These are phyloP conservation scores for Globisporangium emineosum DNA, from an alignment of 352 stramenopile genomes.

Conservation along the genomic window DNA sequence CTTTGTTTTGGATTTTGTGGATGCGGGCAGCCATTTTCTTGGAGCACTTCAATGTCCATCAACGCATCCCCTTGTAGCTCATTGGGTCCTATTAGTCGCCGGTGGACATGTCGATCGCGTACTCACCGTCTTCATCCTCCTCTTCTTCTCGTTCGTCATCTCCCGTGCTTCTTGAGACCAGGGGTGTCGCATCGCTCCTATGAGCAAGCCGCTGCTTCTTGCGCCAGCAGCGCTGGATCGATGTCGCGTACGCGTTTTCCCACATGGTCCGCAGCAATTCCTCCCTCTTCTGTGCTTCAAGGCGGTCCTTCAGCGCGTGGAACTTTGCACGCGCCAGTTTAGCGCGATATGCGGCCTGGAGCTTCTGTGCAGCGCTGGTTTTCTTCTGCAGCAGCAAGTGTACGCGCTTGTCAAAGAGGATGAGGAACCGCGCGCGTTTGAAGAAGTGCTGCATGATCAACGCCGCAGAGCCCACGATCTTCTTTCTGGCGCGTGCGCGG, in stretches of 20 bases:
- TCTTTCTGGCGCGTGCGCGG: slow-evolving; percentile 7
- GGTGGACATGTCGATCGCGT: slow-evolving; percentile 6
- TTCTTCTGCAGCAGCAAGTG: slow-evolving; percentile 24
- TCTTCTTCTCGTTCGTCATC: not conserved
- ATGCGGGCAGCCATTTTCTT: too few relatives aligned
- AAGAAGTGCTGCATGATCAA: slow-evolving; percentile 47
- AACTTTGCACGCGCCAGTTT: slow-evolving; percentile 53
- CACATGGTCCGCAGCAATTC: slow-evolving; percentile 60
- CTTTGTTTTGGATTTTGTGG: too few relatives aligned
- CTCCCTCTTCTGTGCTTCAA: slow-evolving; percentile 55
- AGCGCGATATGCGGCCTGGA: slow-evolving; percentile 63
- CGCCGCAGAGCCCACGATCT: slow-evolving; percentile 19
- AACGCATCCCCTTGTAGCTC: too few relatives aligned
- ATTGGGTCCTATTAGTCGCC: not conserved
- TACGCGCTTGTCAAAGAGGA: slow-evolving; percentile 36
- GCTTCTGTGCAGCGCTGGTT: slow-evolving; percentile 29
- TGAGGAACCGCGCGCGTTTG: slow-evolving; percentile 34
- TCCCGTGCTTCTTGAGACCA: not conserved
- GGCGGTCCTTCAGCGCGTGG: slow-evolving; percentile 52
- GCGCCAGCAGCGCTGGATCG: slow-evolving; percentile 63
- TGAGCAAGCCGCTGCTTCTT: not conserved
- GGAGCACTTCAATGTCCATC: too few relatives aligned
- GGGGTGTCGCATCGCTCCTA: not conserved
- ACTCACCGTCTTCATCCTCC: not conserved
- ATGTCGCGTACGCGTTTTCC: slow-evolving; percentile 68